phyloP scores from a whole-genome alignment of 306 rosid genomes.

The Gastrolobium bilobum region DNA sequence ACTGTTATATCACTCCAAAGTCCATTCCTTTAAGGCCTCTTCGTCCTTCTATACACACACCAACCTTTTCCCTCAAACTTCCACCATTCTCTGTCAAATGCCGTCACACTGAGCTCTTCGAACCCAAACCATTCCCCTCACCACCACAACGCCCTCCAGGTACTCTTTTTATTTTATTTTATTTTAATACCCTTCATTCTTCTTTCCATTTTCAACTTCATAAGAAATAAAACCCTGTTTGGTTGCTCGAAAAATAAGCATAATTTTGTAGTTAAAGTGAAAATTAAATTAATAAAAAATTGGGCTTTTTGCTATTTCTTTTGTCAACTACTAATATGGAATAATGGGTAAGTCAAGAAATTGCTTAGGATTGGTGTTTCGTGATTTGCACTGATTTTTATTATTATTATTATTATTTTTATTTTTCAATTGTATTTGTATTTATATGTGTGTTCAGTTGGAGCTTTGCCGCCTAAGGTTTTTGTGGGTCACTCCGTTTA shows the following conservation, averaged over 20 bases:
- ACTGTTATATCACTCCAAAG: slow-evolving; percentile 32
- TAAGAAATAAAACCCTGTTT: neutral
- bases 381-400: neutral
- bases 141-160: slow-evolving; percentile 53
- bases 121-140: slow-evolving; percentile 51
- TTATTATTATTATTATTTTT: slow-evolving; percentile 1
- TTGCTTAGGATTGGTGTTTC: neutral
- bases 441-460: slow-evolving; percentile 53
- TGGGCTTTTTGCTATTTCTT: neutral
- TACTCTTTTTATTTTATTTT: slow-evolving; percentile 29
- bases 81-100: slow-evolving; percentile 56
- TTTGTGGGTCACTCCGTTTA: slow-evolving; percentile 80
- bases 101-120: slow-evolving; percentile 53
- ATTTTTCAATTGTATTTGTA: neutral
- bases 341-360: slow-evolving; percentile 27
- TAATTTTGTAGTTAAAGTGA: neutral
- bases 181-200: neutral
- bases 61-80: slow-evolving; percentile 47
- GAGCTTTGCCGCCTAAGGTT: slow-evolving; percentile 63
- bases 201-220: neutral
- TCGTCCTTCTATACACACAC: slow-evolving; percentile 12
- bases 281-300: neutral
- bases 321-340: neutral
- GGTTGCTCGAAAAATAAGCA: neutral
- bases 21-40: slow-evolving; percentile 11